phyloP scores from a whole-genome alignment of 257 asterid species.

The Solanum corneliomulleri region DNA sequence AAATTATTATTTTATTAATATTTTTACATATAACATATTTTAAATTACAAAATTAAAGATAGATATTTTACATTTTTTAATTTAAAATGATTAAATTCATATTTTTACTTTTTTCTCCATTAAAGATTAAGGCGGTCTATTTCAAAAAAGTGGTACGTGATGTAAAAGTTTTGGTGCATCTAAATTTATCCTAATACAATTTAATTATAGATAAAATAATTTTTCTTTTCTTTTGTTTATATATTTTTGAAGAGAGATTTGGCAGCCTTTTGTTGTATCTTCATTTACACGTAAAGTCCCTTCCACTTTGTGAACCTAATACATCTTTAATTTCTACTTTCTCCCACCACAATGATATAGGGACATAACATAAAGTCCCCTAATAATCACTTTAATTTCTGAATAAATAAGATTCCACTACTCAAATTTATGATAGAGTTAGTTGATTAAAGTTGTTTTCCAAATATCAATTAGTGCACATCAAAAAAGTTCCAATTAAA shows the following conservation, averaged over 20 bases:
- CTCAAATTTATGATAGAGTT: not conserved
- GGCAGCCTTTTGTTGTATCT: not conserved
- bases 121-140: not conserved
- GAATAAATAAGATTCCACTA: not conserved
- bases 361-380: not conserved
- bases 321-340: not conserved
- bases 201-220: not conserved
- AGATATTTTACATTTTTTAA: no score
- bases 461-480: not conserved
- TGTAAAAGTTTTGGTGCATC: not conserved
- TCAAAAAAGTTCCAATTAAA: not conserved
- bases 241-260: not conserved
- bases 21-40: no score
- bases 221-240: not conserved
- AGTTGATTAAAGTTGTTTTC: not conserved
- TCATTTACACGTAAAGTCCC: not conserved
- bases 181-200: not conserved
- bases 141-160: not conserved
- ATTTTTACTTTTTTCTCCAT: not conserved
- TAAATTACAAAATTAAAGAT: no score
- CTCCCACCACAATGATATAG: not conserved
- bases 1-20: not conserved
- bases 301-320: not conserved
- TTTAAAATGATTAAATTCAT: no score
- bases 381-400: not conserved